Evolutionary conservation across 2,329 filamentous ascomycete species (phyloP).

Genomic region (Westerdykella ornata): DNA sequence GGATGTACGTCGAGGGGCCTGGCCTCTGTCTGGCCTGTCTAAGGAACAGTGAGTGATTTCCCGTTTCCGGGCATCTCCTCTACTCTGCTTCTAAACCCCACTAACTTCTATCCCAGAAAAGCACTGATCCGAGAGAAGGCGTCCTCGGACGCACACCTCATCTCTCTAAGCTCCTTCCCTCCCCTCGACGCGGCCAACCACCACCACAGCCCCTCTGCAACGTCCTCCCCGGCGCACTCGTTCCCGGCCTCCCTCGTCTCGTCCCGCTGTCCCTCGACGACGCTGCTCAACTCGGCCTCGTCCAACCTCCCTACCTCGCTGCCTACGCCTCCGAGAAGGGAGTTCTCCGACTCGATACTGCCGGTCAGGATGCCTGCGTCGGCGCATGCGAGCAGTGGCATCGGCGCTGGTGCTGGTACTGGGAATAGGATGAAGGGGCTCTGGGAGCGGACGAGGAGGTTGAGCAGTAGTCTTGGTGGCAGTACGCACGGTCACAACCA

Average conservation of each 20-base stretch:
- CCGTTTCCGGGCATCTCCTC: too few relatives aligned
- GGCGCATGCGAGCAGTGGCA: not conserved
- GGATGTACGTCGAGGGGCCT: conserved; percentile 21
- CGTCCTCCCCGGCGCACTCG: conserved; percentile 7
- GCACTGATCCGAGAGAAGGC: conserved; percentile 27
- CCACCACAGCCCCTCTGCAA: conserved; percentile 10
- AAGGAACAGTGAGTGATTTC: conserved; percentile 21
- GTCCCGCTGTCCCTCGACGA: conserved; percentile 14
- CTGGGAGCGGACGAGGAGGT: conserved; percentile 14
- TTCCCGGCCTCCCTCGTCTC: conserved; percentile 7
- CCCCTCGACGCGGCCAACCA: conserved; percentile 6
- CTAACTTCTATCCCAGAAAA: conserved; percentile 10
- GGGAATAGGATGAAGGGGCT: conserved; percentile 19
- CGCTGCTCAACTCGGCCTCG: conserved; percentile 20
- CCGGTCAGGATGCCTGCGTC: conserved; percentile 5
- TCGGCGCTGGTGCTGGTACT: too few relatives aligned
- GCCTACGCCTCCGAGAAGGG: conserved; percentile 16
- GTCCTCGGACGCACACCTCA: conserved; percentile 22
- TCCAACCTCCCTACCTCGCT: conserved; percentile 16
- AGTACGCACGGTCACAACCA: not conserved
- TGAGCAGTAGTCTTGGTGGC: conserved; percentile 10
- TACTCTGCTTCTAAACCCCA: not conserved
- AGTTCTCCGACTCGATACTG: conserved; percentile 14
- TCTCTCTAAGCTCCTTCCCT: conserved; percentile 16
- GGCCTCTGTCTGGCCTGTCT: conserved; percentile 26